These are phyloP conservation scores for Globisporangium cylindrosporum DNA, from an alignment of 352 stramenopile genomes.

Conservation along the genomic window DNA sequence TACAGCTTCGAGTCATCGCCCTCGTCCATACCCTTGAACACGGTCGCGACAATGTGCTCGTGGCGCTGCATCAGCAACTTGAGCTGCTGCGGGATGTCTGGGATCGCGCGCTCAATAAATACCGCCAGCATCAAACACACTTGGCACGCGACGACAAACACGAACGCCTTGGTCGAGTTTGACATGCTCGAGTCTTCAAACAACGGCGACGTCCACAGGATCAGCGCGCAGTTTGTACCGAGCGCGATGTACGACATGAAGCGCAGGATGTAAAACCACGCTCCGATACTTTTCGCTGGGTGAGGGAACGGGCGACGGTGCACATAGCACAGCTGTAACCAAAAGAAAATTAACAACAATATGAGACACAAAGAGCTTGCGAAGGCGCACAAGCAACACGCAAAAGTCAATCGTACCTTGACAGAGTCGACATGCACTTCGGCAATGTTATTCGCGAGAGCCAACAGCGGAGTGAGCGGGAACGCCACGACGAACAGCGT, in stretches of 20 bases:
- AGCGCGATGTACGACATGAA: conserved; percentile 81
- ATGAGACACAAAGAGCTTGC: not conserved
- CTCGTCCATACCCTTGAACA: conserved; percentile 72
- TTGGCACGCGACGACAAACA: conserved; percentile 70
- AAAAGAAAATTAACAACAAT: not conserved
- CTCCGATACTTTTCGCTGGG: conserved; percentile 87
- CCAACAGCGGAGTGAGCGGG: conserved; percentile 89
- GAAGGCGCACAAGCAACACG: not conserved
- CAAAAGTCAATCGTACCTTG: conserved; percentile 30
- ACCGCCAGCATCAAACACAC: conserved; percentile 66
- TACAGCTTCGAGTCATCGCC: conserved; percentile 66
- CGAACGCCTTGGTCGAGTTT: conserved; percentile 47
- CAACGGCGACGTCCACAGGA: conserved; percentile 80
- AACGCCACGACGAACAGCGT: conserved; percentile 94
- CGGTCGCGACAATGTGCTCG: conserved; percentile 72
- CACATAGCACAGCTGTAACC: conserved; percentile 54
- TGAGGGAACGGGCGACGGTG: conserved; percentile 77
- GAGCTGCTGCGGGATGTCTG: conserved; percentile 56
- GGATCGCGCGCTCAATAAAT: conserved; percentile 56
- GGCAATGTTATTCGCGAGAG: conserved; percentile 88
- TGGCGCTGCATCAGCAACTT: conserved; percentile 52
- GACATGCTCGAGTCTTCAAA: conserved; percentile 39
- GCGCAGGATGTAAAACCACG: conserved; percentile 88
- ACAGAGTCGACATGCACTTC: conserved; percentile 89
- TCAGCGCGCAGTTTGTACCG: conserved; percentile 74